Evolutionary conservation across 257 asterid species (phyloP).

Genomic region (Marsdenia floribunda): DNA sequence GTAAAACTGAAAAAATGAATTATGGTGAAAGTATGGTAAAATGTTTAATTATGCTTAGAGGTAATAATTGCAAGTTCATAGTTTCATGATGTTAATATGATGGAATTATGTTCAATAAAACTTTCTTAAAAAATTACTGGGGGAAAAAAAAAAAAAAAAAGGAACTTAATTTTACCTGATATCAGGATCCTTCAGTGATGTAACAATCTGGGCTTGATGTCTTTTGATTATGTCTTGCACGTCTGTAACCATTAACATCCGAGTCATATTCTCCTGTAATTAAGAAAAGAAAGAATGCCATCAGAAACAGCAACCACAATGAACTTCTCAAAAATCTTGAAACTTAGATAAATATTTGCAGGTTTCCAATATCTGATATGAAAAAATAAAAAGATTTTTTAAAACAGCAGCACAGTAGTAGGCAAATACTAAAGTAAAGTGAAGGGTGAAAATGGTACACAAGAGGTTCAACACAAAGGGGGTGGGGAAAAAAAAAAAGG

Average conservation of each 20-base stretch:
- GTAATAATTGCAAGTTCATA: background rate
- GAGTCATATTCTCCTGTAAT: slow-evolving; percentile 92
- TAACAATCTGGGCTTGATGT: slow-evolving; percentile 96
- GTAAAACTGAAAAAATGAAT: background rate
- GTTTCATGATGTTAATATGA: background rate
- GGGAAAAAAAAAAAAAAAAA: slow-evolving; percentile 2
- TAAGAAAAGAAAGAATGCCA: slow-evolving; percentile 10
- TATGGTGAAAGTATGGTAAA: background rate
- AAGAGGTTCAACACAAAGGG: background rate
- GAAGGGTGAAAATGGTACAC: background rate
- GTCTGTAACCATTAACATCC: slow-evolving; percentile 97
- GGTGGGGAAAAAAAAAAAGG: background rate
- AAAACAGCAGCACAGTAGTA: background rate
- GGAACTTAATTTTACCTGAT: slow-evolving; percentile 55
- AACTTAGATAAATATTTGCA: background rate
- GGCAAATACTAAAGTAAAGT: background rate
- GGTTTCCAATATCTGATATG: background rate
- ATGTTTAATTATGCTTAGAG: background rate
- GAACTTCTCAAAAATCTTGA: background rate
- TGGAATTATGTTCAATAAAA: background rate
- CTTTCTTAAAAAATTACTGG: background rate
- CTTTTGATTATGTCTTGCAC: slow-evolving; percentile 90
- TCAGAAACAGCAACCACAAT: slow-evolving; percentile 20
- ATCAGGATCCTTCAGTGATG: slow-evolving; percentile 98
- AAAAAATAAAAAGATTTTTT: background rate